Percentiles rank a stretch among this genome's conserved stretches.
Conservation (phyloP, 1,284 basidiomycete genomes). For the Pseudozyma tsukubaensis region DNA sequence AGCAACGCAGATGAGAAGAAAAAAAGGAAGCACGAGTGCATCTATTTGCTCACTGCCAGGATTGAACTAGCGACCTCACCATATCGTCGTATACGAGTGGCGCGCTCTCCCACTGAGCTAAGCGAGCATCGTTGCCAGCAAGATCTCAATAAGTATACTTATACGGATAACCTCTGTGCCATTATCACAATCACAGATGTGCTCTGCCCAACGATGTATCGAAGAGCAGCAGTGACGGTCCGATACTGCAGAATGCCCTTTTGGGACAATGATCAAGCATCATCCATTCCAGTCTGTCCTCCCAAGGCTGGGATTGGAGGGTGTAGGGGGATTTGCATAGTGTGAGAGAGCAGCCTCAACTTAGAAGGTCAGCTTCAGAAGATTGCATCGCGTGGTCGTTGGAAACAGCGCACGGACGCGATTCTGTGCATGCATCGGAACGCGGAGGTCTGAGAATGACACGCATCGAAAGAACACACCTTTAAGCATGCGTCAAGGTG, state of each 20-base stretch:
- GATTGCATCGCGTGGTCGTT: not conserved
- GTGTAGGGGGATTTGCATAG: not conserved
- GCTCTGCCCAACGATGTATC: too few species aligned
- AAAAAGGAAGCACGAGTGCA: too few species aligned
- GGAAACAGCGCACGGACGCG: slow-evolving; percentile 1
- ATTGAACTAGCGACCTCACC: slow-evolving; percentile 55
- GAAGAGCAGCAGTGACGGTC: too few species aligned
- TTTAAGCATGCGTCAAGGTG: too few species aligned
- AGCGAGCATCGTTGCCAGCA: slow-evolving; percentile 3
- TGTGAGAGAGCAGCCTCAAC: too few species aligned
- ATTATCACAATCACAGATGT: not conserved
- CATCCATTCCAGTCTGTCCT: too few species aligned
- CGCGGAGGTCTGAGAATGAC: slow-evolving; percentile 1
- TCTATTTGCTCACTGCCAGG: slow-evolving; percentile 49
- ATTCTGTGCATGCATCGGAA: not conserved
- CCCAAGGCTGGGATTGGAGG: not conserved
- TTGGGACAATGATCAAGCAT: too few species aligned
- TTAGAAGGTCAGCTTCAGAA: too few species aligned
- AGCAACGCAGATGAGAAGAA: not conserved
- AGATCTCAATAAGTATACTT: not conserved
- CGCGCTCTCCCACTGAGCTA: slow-evolving; percentile 57
- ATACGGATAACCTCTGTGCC: not conserved
- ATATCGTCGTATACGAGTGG: slow-evolving; percentile 40
- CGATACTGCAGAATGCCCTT: too few species aligned
- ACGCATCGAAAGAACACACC: slow-evolving; percentile 1